Percentiles rank a stretch among this genome's conserved stretches.
phyloP scores from a whole-genome alignment of 2,329 filamentous ascomycete species.

The Podosphaera aphanis region DNA sequence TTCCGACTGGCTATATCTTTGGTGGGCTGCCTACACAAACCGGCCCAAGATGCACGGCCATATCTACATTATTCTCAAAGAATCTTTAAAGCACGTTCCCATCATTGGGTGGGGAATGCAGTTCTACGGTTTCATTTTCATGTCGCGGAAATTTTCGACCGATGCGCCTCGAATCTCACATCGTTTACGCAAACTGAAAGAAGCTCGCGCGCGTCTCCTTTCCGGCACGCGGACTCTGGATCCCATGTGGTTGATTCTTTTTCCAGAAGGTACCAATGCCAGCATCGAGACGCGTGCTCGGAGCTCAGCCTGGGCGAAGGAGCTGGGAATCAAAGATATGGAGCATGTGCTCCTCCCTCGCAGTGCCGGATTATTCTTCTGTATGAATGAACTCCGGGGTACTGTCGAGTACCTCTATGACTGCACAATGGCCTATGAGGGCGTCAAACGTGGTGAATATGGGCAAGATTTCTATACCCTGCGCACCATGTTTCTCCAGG shows the following conservation, averaged over 20 bases:
- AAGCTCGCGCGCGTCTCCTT: constrained; percentile 26
- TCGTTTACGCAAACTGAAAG: constrained; percentile 46
- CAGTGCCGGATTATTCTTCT: constrained; percentile 62
- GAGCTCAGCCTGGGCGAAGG: constrained; percentile 54
- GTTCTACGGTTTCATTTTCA: constrained; percentile 77
- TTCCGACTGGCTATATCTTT: constrained; percentile 39
- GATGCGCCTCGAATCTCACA: constrained; percentile 56
- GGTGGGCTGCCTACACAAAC: constrained; percentile 79
- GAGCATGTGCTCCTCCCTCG: constrained; percentile 56
- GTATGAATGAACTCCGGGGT: constrained; percentile 48
- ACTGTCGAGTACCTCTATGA: constrained; percentile 71
- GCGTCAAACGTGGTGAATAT: constrained; percentile 62
- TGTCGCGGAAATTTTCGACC: constrained; percentile 69
- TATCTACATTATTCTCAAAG: constrained; percentile 76
- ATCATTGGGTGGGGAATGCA: constrained; percentile 61
- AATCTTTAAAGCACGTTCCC: constrained; percentile 62
- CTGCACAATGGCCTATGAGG: constrained; percentile 89
- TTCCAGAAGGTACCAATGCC: constrained; percentile 70
- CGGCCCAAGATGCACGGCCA: constrained; percentile 56
- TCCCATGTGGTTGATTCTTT: constrained; percentile 79
- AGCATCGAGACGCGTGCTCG: constrained; percentile 45
- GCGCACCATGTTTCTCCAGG: constrained; percentile 67
- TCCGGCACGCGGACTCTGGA: constrained; percentile 32
- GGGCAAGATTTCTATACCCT: constrained; percentile 85
- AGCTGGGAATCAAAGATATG: constrained; percentile 47